Percentiles rank a stretch among this genome's conserved stretches.
phyloP scores from a whole-genome alignment of 257 asterid species.

The Pogostemon cablin region DNA sequence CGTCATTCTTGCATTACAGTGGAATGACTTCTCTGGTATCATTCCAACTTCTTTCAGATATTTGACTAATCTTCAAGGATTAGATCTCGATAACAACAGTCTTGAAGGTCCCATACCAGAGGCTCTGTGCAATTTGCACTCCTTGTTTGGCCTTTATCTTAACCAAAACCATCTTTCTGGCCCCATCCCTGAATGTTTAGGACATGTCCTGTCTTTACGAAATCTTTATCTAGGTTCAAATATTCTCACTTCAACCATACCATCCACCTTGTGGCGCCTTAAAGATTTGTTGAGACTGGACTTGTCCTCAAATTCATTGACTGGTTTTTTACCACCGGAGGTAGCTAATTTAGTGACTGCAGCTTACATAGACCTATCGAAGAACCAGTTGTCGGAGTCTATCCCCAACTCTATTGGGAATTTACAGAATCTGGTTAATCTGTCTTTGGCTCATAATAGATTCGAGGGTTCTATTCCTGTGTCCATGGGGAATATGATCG shows the following conservation, averaged over 20 bases:
- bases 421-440: background rate
- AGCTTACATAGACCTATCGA: background rate
- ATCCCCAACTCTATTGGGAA: conserved; percentile 6
- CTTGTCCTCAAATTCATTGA: background rate
- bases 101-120: conserved; percentile 7
- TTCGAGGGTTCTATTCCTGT: conserved; percentile 2
- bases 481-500: conserved; percentile 18
- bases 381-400: background rate
- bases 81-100: too few species aligned
- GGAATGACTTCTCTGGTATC: background rate
- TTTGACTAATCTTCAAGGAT: background rate
- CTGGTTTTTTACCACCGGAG: background rate
- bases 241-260: background rate
- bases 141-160: background rate
- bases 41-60: background rate
- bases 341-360: background rate
- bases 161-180: background rate
- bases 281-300: background rate
- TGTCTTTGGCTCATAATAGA: background rate
- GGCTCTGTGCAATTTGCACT: background rate
- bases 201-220: background rate
- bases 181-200: conserved; percentile 10
- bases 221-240: background rate
- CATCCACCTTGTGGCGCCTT: background rate
- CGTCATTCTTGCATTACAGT: background rate